Evolutionary conservation across 1,139 yeast species (phyloP), one percentile per base, ranked within the genome.

Genomic region (Lizanozyma gosingica): DNA sequence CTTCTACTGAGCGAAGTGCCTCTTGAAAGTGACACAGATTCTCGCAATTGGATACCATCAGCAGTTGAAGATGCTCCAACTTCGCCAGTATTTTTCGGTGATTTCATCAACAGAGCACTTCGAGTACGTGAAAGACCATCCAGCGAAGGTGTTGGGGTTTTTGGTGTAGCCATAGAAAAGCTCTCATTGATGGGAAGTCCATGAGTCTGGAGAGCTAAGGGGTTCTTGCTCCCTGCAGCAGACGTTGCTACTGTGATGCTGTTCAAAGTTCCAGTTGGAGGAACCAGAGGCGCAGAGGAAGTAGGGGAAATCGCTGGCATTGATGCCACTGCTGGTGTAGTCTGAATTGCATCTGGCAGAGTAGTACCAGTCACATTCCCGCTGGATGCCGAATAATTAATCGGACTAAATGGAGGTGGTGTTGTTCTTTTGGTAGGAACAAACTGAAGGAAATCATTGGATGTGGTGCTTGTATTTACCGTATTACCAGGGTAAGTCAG

Each of bases 141-240:
- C 11, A 11, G 29, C 6, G 29, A 6, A 22, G 29, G 9, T 56
- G 41, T 54, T 53, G 14, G 56, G 51, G 42, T 49, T 50, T 33
- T 52, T 55, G 39, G 46, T 35, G 14, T 22, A 6, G 29, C 11
- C 29, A 22, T 22, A 6, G 29, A 22, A 43, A 41, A 34, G 34
- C 32, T 17, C 22, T 35, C 43, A 42, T 37, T 17, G 48, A 37
- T 18, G 17, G 32, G 17, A 17, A 37, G 15, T 38, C 37, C 33
- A 48, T 42, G 17, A 51, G 50, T 29, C 42, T 40, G 9, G 43
- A 42, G n/a, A 52, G 41, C 2, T n/a, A n/a, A n/a, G 43, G 29
- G 29, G 6, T 6, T 6, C 11, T 22, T 22, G 11, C 11, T 6
- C 6, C 9, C 11, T 11, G 11, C 11, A 22, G 9, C 11, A 6